These are phyloP conservation scores for Podospora fimiseda DNA, from an alignment of 495 filamentous ascomycete species.

Conservation along the genomic window DNA sequence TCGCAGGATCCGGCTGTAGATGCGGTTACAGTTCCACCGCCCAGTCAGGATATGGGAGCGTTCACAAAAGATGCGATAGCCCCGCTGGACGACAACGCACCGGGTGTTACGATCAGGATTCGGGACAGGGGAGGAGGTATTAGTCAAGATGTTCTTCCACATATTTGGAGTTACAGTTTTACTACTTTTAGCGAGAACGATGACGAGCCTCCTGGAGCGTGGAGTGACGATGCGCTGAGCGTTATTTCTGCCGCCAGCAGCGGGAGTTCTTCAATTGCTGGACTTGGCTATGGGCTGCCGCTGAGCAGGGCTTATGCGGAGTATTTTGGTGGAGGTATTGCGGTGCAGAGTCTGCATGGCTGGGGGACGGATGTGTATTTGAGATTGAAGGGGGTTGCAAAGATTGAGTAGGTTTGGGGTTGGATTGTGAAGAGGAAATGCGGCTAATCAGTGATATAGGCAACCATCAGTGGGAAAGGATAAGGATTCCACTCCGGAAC, in stretches of 20 bases:
- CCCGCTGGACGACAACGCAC: constrained; percentile 57
- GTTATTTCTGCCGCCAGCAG: constrained; percentile 62
- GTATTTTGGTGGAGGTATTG: constrained; percentile 96
- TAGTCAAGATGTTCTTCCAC: constrained; percentile 65
- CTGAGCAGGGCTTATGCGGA: constrained; percentile 92
- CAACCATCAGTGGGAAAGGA: too few species aligned
- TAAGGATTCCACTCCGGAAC: too few species aligned
- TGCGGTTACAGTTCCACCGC: constrained; percentile 72
- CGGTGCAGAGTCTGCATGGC: constrained; percentile 87
- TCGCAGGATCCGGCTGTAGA: constrained; percentile 23
- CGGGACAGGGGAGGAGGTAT: constrained; percentile 94
- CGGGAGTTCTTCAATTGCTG: constrained; percentile 73
- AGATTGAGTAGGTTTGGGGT: constrained; percentile 44
- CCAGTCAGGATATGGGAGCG: constrained; percentile 49
- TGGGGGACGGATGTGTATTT: constrained; percentile 68
- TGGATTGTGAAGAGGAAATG: too few species aligned
- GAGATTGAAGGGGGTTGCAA: constrained; percentile 80
- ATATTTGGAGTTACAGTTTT: constrained; percentile 95
- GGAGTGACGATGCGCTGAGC: constrained; percentile 57
- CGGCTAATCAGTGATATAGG: too few species aligned
- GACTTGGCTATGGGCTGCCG: constrained; percentile 88
- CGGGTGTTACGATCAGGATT: constrained; percentile 91
- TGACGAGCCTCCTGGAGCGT: constrained; percentile 34
- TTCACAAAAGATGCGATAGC: constrained; percentile 43
- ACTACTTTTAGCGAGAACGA: constrained; percentile 80